Percentiles rank a stretch among this genome's conserved stretches.
These are phyloP conservation scores for Cadophora gregata DNA, from an alignment of 2,329 filamentous ascomycete species.

Conservation along the genomic window DNA sequence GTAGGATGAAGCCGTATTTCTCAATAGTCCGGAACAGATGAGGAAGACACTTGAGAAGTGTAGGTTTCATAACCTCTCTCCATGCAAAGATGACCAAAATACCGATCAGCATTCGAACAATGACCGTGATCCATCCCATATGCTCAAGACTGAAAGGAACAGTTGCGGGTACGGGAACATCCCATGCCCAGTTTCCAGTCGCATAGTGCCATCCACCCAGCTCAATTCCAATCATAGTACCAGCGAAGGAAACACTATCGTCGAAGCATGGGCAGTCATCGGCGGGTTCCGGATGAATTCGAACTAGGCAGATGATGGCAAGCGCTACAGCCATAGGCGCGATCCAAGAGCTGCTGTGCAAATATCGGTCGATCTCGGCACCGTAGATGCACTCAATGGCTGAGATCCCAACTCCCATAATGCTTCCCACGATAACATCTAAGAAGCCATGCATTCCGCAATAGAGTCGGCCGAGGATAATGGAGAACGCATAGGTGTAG, in stretches of 20 bases:
- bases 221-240: conserved; percentile 85
- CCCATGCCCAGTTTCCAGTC: conserved; percentile 51
- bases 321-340: conserved; percentile 69
- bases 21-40: conserved; percentile 89
- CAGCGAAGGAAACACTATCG: conserved; percentile 91
- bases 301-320: conserved; percentile 75
- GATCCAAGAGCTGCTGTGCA: conserved; percentile 68
- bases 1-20: conserved; percentile 77
- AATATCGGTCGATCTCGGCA: conserved; percentile 70
- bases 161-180: conserved; percentile 58
- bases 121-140: conserved; percentile 68
- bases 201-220: conserved; percentile 82
- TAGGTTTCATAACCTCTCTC: conserved; percentile 88
- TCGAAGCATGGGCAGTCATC: conserved; percentile 98
- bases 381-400: conserved; percentile 65
- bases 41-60: conserved; percentile 77
- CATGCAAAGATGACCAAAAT: conserved; percentile 86
- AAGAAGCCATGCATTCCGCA: conserved; percentile 99
- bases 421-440: conserved; percentile 82
- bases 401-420: conserved; percentile 72
- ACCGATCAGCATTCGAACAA: conserved; percentile 75
- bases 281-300: conserved; percentile 92
- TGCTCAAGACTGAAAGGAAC: conserved; percentile 69
- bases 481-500: conserved; percentile 87
- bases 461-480: conserved; percentile 89